phyloP scores from a whole-genome alignment of 202 grass and related monocot species.

The Miscanthus sacchariflorus region DNA sequence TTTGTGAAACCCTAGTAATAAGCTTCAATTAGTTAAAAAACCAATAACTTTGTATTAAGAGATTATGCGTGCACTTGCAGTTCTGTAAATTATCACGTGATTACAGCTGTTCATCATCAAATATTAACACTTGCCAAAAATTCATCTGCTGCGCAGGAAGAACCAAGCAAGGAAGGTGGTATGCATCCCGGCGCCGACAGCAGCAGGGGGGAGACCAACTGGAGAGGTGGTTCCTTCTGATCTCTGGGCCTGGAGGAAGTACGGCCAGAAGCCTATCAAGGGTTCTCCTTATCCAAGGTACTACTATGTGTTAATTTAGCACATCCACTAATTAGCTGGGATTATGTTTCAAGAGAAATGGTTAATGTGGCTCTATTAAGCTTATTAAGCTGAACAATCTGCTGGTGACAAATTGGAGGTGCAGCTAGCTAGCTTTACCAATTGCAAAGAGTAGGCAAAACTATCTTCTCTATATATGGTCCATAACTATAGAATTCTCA shows the following conservation, averaged over 20 bases:
- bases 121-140: background rate
- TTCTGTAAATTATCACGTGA: constrained; percentile 11
- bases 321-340: constrained; percentile 5
- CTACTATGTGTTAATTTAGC: background rate
- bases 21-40: constrained; percentile 18
- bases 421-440: background rate
- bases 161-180: constrained; percentile 84
- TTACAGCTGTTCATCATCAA: constrained; percentile 2
- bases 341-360: constrained; percentile 5
- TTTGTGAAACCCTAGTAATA: constrained; percentile 48
- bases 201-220: constrained; percentile 54
- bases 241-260: constrained; percentile 98
- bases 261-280: constrained; percentile 93
- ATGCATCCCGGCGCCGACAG: constrained; percentile 80
- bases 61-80: background rate
- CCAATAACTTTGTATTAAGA: background rate
- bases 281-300: constrained; percentile 92
- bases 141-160: constrained; percentile 54
- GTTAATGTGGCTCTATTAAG: background rate
- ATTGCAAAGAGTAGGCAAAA: no score
- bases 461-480: background rate
- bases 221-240: constrained; percentile 92
- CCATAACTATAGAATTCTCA: constrained; percentile 36
- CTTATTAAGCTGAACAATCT: background rate
- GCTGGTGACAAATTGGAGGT: background rate